These are phyloP conservation scores for Ophiosphaerella herpotricha DNA, from an alignment of 2,329 filamentous ascomycete species.

Conservation along the genomic window DNA sequence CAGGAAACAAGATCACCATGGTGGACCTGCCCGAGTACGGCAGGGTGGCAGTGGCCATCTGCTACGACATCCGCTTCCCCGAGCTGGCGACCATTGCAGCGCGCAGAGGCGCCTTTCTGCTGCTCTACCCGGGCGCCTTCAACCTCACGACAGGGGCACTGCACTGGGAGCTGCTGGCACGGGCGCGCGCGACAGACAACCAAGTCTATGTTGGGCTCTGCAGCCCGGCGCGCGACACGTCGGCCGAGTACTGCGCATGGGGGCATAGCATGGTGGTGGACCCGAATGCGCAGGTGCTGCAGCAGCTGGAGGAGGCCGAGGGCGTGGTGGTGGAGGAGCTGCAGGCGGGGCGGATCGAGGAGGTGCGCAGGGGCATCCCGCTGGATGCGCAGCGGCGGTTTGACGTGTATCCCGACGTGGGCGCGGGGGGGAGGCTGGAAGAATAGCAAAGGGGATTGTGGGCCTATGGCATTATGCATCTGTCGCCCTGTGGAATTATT, in stretches of 20 bases:
- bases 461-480: no score
- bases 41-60: constrained; percentile 85
- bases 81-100: constrained; percentile 90
- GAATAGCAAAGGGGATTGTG: constrained; percentile 25
- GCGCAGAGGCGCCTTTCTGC: constrained; percentile 80
- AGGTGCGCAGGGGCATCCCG: constrained; percentile 71
- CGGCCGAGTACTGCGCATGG: constrained; percentile 82
- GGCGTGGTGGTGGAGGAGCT: constrained; percentile 69
- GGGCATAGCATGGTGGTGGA: constrained; percentile 89
- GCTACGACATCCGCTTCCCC: constrained; percentile 97
- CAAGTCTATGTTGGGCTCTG: constrained; percentile 93
- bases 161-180: constrained; percentile 85
- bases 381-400: constrained; percentile 84
- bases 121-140: constrained; percentile 96
- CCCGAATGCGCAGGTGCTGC: constrained; percentile 82
- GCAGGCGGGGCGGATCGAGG: constrained; percentile 48
- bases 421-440: constrained; percentile 58
- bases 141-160: constrained; percentile 90
- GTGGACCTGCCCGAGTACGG: constrained; percentile 89
- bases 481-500: no score
- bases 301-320: constrained; percentile 78
- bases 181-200: constrained; percentile 87
- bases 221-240: constrained; percentile 81
- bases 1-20: constrained; percentile 83
- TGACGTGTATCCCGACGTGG: constrained; percentile 94